A percentile compares a stretch with the other conserved stretches of the same genome.
phyloP scores from a whole-genome alignment of 2,329 filamentous ascomycete species.

The Davidsoniella virescens region DNA sequence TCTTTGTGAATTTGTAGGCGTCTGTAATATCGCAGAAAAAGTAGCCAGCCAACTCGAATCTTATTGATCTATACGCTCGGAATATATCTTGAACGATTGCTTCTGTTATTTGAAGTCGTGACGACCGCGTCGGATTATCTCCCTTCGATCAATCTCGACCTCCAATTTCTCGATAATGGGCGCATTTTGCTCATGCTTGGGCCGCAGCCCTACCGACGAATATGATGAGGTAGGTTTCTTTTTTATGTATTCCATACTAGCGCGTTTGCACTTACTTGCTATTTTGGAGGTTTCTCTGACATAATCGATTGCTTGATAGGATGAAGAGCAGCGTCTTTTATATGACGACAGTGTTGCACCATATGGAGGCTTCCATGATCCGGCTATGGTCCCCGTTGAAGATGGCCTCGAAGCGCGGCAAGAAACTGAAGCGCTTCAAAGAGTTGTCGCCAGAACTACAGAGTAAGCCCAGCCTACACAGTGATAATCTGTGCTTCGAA shows the following conservation, averaged over 20 bases:
- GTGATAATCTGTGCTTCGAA: neutral
- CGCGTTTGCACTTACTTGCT: no score
- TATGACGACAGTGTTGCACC: conserved; percentile 42
- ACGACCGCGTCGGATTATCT: no score
- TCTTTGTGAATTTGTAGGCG: no score
- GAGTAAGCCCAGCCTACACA: conserved; percentile 29
- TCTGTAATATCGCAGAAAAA: no score
- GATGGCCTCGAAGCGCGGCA: conserved; percentile 46
- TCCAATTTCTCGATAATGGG: conserved; percentile 3
- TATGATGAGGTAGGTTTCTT: conserved; percentile 5
- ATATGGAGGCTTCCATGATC: conserved; percentile 47
- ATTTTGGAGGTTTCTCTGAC: no score
- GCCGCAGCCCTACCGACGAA: conserved; percentile 2
- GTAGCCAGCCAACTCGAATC: no score
- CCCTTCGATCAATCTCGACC: no score
- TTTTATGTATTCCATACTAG: neutral
- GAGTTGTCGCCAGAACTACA: conserved; percentile 46
- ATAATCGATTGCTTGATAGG: conserved; percentile 21
- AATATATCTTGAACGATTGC: no score
- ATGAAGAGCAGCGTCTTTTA: conserved; percentile 40
- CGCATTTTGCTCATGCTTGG: conserved; percentile 11
- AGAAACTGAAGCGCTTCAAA: conserved; percentile 47
- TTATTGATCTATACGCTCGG: no score
- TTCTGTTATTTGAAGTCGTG: no score
- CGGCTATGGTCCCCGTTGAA: conserved; percentile 35